Conservation (phyloP, 2,329 filamentous ascomycete genomes). For the Rhexocercosporidium sp. region DNA sequence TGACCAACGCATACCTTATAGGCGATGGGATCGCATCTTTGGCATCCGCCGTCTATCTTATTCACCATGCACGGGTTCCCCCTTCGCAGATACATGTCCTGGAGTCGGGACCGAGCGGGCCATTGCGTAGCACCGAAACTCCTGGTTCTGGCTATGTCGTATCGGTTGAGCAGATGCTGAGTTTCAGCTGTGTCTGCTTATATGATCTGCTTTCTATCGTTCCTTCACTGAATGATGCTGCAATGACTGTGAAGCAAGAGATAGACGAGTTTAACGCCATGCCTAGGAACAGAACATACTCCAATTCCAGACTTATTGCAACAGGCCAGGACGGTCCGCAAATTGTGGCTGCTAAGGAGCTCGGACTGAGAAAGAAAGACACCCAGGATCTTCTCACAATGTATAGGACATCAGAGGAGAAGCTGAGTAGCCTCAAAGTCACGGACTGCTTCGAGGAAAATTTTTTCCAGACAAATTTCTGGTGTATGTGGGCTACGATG, state of each 20-base stretch:
- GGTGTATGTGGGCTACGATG: slow-evolving; percentile 46
- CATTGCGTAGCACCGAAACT: slow-evolving; percentile 33
- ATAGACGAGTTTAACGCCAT: slow-evolving; percentile 34
- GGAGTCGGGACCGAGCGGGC: slow-evolving; percentile 37
- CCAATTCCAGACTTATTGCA: slow-evolving; percentile 37
- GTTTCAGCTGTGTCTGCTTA: slow-evolving; percentile 40
- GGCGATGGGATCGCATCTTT: slow-evolving; percentile 42
- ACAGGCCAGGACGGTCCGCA: slow-evolving; percentile 31
- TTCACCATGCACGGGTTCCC: slow-evolving; percentile 41
- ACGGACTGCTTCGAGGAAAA: slow-evolving; percentile 30
- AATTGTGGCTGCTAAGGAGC: slow-evolving; percentile 35
- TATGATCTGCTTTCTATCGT: slow-evolving; percentile 39
- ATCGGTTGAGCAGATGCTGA: slow-evolving; percentile 40
- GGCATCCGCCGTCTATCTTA: slow-evolving; percentile 39
- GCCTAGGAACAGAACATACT: slow-evolving; percentile 26
- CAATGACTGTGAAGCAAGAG: slow-evolving; percentile 38
- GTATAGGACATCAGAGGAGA: slow-evolving; percentile 18
- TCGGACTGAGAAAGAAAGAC: slow-evolving; percentile 35
- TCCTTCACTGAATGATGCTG: slow-evolving; percentile 32
- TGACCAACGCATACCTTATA: slow-evolving; percentile 40
- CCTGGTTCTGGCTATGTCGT: slow-evolving; percentile 37
- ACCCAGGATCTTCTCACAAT: slow-evolving; percentile 31
- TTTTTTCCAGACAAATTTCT: slow-evolving; percentile 46
- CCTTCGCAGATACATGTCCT: slow-evolving; percentile 40
- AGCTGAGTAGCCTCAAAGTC: slow-evolving; percentile 22